Percentiles rank a stretch among this genome's conserved stretches.
Evolutionary conservation across 2,329 filamentous ascomycete species (phyloP).

Genomic region (Colletotrichum sp.): DNA sequence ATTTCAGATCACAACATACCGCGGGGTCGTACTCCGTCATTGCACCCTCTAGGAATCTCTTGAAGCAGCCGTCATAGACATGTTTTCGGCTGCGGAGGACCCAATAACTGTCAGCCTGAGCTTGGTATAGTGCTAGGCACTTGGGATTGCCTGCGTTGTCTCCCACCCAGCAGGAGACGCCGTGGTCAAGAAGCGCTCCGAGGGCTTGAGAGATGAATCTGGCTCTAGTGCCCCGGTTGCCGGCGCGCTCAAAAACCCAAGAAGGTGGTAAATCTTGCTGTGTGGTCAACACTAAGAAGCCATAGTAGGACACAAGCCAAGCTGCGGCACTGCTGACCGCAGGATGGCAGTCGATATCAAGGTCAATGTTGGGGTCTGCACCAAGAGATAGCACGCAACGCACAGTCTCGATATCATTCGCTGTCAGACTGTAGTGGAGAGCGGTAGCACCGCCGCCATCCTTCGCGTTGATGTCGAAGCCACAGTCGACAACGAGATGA

Average conservation of each 20-base stretch:
- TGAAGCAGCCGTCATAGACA: not conserved
- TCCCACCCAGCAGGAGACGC: not conserved
- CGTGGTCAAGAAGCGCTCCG: not conserved
- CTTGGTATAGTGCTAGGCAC: not conserved
- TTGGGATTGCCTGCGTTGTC: accelerated
- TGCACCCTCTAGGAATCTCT: not conserved
- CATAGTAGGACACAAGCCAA: not conserved
- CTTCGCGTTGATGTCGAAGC: not conserved
- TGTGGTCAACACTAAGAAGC: accelerated
- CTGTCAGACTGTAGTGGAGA: not conserved
- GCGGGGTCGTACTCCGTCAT: not conserved
- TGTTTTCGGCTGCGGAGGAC: accelerated
- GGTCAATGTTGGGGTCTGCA: not conserved
- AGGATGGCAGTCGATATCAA: not conserved
- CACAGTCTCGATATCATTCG: not conserved
- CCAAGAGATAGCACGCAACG: not conserved
- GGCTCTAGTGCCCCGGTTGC: not conserved
- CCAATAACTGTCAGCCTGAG: not conserved
- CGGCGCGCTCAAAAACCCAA: not conserved
- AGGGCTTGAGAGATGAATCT: not conserved
- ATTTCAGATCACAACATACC: not conserved
- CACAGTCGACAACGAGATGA: not conserved
- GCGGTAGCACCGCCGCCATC: not conserved
- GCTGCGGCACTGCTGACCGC: not conserved
- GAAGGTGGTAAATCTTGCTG: too few relatives aligned